These are phyloP conservation scores for Colletotrichum trifolii DNA, from an alignment of 2,329 filamentous ascomycete species.

Conservation along the genomic window DNA sequence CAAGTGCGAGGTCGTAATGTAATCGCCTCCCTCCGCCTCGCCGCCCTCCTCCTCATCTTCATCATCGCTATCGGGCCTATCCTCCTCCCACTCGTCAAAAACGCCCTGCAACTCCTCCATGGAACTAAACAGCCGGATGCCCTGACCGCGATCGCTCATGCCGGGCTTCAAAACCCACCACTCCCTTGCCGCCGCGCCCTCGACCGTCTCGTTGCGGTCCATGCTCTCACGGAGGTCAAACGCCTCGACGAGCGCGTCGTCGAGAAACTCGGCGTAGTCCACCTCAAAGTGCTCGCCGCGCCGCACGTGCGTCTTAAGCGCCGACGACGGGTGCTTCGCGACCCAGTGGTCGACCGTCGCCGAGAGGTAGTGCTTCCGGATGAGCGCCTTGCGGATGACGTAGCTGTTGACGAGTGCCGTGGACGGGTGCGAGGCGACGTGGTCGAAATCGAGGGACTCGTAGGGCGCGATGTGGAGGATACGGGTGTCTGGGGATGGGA, in stretches of 20 bases:
- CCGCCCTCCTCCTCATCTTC: conserved; percentile 56
- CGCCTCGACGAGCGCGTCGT: conserved; percentile 90
- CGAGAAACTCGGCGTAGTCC: conserved; percentile 96
- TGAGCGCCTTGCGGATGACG: conserved; percentile 94
- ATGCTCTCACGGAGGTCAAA: conserved; percentile 88
- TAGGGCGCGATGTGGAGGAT: conserved; percentile 87
- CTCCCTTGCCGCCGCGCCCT: conserved; percentile 60
- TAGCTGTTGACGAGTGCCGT: conserved; percentile 86
- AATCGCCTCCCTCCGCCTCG: conserved; percentile 53
- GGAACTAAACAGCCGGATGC: conserved; percentile 88
- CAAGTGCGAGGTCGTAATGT: conserved; percentile 87
- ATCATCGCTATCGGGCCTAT: conserved; percentile 72
- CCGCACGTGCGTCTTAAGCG: conserved; percentile 78
- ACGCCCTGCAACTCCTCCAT: conserved; percentile 86
- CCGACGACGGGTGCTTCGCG: conserved; percentile 80
- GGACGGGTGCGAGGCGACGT: conserved; percentile 69
- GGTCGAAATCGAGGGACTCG: conserved; percentile 87
- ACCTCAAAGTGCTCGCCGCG: conserved; percentile 89
- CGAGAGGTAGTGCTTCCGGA: conserved; percentile 93
- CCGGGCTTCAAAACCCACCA: conserved; percentile 99
- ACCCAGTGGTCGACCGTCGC: conserved; percentile 87
- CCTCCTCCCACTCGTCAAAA: conserved; percentile 91
- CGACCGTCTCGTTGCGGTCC: conserved; percentile 64
- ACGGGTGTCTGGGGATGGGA: conserved; percentile 51
- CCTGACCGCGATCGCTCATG: conserved; percentile 96